These are phyloP conservation scores for Physaria fendleri DNA, from an alignment of 345 rosid genomes.

Conservation along the genomic window DNA sequence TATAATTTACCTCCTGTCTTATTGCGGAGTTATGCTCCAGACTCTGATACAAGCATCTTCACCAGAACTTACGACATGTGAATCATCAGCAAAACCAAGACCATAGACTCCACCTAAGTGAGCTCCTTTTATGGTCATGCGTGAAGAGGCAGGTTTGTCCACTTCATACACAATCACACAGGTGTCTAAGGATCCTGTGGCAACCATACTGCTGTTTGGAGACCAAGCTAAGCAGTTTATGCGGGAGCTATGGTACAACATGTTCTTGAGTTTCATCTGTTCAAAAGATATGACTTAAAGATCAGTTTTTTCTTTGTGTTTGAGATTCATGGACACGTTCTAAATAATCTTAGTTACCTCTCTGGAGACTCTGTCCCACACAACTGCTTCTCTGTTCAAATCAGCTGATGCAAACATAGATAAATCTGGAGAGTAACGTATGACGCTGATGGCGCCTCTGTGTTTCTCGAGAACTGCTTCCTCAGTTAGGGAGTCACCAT, in stretches of 20 bases:
- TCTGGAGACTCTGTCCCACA: slow-evolving; percentile 74
- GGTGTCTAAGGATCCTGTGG: slow-evolving; percentile 85
- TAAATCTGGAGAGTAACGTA: slow-evolving; percentile 78
- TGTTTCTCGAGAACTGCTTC: slow-evolving; percentile 82
- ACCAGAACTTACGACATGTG: slow-evolving; percentile 69
- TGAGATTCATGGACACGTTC: neutral
- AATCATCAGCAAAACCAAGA: slow-evolving; percentile 59
- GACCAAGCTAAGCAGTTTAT: slow-evolving; percentile 93
- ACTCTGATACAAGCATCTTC: slow-evolving; percentile 89
- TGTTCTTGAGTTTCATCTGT: slow-evolving; percentile 78
- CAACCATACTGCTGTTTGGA: slow-evolving; percentile 63
- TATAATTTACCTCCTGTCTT: slow-evolving; percentile 8
- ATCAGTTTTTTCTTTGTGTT: neutral
- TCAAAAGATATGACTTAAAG: neutral
- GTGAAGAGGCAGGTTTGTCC: slow-evolving; percentile 64
- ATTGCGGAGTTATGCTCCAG: slow-evolving; percentile 47
- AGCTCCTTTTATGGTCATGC: slow-evolving; percentile 75
- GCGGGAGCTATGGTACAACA: slow-evolving; percentile 82
- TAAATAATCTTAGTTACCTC: slow-evolving; percentile 46
- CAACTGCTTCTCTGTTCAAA: slow-evolving; percentile 79
- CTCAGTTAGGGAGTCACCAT: slow-evolving; percentile 65
- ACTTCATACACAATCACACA: slow-evolving; percentile 69
- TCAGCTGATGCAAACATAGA: slow-evolving; percentile 96
- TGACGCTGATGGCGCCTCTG: slow-evolving; percentile 79
- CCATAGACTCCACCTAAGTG: slow-evolving; percentile 92